These are phyloP conservation scores for Phytophthora meadii DNA, from an alignment of 352 stramenopile species.

Conservation along the genomic window DNA sequence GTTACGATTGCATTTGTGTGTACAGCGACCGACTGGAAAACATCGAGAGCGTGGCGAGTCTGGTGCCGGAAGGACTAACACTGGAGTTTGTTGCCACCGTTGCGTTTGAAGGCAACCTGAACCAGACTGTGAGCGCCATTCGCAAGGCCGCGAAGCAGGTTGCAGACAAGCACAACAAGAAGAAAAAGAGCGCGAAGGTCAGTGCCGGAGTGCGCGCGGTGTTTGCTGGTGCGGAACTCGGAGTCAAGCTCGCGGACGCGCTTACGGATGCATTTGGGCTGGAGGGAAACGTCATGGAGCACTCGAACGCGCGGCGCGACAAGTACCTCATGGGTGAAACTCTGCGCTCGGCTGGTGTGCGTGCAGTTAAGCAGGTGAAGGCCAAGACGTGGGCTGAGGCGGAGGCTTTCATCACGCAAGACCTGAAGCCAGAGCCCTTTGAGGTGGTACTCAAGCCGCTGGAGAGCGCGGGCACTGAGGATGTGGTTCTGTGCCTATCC, in stretches of 20 bases:
- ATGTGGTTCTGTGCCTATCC: slow-evolving; percentile 84
- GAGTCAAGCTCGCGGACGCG: slow-evolving; percentile 92
- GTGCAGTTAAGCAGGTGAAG: slow-evolving; percentile 92
- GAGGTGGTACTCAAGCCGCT: slow-evolving; percentile 93
- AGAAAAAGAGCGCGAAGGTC: slow-evolving; percentile 39
- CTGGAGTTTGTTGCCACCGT: slow-evolving; percentile 83
- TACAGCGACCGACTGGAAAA: slow-evolving; percentile 88
- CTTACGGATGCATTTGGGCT: slow-evolving; percentile 89
- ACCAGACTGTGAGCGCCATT: slow-evolving; percentile 49
- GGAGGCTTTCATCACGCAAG: slow-evolving; percentile 70
- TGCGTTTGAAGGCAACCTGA: slow-evolving; percentile 63
- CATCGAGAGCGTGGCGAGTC: slow-evolving; percentile 80
- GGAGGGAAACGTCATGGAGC: slow-evolving; percentile 82
- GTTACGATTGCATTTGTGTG: slow-evolving; percentile 91
- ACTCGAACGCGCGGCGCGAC: slow-evolving; percentile 73
- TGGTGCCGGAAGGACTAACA: slow-evolving; percentile 79
- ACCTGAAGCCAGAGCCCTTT: slow-evolving; percentile 71
- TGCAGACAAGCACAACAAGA: slow-evolving; percentile 43
- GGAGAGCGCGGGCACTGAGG: slow-evolving; percentile 77
- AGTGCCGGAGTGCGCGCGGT: slow-evolving; percentile 72
- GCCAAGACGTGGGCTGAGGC: slow-evolving; percentile 80
- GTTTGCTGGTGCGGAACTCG: slow-evolving; percentile 92
- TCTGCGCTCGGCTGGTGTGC: slow-evolving; percentile 76
- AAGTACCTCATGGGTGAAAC: slow-evolving; percentile 92
- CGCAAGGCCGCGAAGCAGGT: slow-evolving; percentile 55